Base-by-base conservation (phyloP, 805 yeast species). In the Saturnispora saitoi region DNA sequence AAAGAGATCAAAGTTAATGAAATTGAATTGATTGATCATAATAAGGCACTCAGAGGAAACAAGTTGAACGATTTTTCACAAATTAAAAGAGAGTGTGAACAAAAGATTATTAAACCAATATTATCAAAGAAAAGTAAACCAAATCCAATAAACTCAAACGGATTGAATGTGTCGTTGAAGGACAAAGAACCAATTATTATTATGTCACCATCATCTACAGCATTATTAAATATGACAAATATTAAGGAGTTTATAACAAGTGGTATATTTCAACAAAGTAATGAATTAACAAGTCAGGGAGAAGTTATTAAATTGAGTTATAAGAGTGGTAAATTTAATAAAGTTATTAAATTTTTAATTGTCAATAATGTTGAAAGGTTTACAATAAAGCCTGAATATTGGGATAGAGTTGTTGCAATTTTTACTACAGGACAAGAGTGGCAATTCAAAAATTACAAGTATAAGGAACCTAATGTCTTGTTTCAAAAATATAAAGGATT, bases 391-490 rank as follows among this genome's bases (percentile, higher is more conserved):
- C 95, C 96, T 3, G 98, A 93, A 64, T 88, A 93, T 67, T 93
- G 99, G 99, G 95, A 88, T 61, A 77, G 99, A 51, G 97, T 93
- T 1, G 86, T 91, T 43, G 97, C 95, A 0, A 86, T 93, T 34
- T 83, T 93, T 69, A 91, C 96, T 15, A 91, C 97, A 10, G 99
- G 99, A 11, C 99, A 93, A 69, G 73, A 82, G 48, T 93, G 99
- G 99, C 99, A 93, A 68, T 87, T 93, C 68, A 79, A 86, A 60
- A 78, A 81, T 58, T 93, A 91, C 67, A 85, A 83, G 62, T 84
- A 89, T 80, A 73, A 80, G 36, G 79, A 82, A 48, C 96, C 99
- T 2, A 80, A 83, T 51, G 71, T 71, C 40, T 71, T 93, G 54
- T 93, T 93, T 66, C 93, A 84, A 59, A 81, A 78, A 56, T 85